Evolutionary conservation across 768 basidiomycete genomes (phyloP).

Genomic region (Trametes elegans): DNA sequence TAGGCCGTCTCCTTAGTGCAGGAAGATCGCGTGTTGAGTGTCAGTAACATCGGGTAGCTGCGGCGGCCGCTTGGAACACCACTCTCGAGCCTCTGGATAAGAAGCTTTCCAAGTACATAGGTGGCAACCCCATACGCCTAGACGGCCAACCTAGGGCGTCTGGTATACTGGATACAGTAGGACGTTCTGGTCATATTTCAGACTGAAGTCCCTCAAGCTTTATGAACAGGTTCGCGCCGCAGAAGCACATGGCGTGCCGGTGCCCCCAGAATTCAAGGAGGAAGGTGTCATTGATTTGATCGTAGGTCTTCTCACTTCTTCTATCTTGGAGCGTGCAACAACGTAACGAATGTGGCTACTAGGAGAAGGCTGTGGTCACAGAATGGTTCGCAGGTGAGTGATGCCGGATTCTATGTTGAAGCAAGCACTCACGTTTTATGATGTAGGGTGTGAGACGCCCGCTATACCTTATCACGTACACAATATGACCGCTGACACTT

Average conservation of each 20-base stretch:
- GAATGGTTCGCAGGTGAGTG: slow-evolving; percentile 69
- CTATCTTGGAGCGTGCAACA: neutral
- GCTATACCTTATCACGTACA: neutral
- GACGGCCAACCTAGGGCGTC: slow-evolving; percentile 76
- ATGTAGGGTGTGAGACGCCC: slow-evolving; percentile 41
- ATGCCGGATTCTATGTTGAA: slow-evolving; percentile 6
- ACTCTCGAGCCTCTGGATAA: slow-evolving; percentile 59
- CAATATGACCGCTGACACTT: neutral
- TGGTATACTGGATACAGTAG: slow-evolving; percentile 71
- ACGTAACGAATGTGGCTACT: neutral
- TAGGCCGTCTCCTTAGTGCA: no score
- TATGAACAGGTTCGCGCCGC: slow-evolving; percentile 57
- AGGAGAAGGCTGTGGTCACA: slow-evolving; percentile 72
- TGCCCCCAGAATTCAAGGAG: slow-evolving; percentile 74
- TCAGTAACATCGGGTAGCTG: no score
- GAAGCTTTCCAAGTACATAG: slow-evolving; percentile 65
- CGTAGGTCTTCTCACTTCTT: slow-evolving; percentile 25
- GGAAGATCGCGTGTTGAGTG: no score
- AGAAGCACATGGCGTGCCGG: slow-evolving; percentile 64
- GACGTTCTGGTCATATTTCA: neutral
- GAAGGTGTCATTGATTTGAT: slow-evolving; percentile 55
- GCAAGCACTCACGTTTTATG: slow-evolving; percentile 7
- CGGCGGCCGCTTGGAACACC: slow-evolving; percentile 61
- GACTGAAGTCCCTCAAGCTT: neutral
- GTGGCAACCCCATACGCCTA: slow-evolving; percentile 66